Conservation (phyloP, 257 asterid species). For the Salvia rosmarinus region DNA sequence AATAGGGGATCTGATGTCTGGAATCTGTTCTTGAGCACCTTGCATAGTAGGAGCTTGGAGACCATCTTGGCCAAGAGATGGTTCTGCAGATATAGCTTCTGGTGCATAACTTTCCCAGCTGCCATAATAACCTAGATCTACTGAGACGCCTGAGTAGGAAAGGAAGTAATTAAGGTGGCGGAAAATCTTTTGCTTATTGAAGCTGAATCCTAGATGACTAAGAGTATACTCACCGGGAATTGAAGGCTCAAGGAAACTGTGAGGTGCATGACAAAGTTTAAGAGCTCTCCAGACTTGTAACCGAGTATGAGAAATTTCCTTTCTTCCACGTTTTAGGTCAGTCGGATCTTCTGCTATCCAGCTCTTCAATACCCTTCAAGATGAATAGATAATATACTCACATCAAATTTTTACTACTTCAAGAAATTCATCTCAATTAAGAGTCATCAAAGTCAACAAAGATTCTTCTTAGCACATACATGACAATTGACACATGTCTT, state of each 20-base stretch:
- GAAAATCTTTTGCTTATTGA: constrained; percentile 13
- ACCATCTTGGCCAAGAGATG: constrained; percentile 21
- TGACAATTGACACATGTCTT: neutral
- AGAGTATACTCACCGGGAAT: constrained; percentile 55
- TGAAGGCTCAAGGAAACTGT: constrained; percentile 63
- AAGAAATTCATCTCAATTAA: constrained; percentile 13
- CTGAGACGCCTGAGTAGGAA: constrained; percentile 49
- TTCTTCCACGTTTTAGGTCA: constrained; percentile 54
- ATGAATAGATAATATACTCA: constrained; percentile 2
- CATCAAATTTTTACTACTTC: constrained; percentile 14
- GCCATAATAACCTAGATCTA: constrained; percentile 37
- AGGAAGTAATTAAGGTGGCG: constrained; percentile 22
- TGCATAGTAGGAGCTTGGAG: constrained; percentile 30
- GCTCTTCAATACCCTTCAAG: constrained; percentile 50
- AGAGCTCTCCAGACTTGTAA: constrained; percentile 57
- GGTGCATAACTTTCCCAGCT: constrained; percentile 29
- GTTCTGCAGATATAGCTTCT: constrained; percentile 31
- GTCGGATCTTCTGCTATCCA: constrained; percentile 53
- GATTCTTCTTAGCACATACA: constrained; percentile 16
- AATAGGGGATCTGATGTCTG: constrained; percentile 33
- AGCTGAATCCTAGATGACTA: constrained; percentile 11
- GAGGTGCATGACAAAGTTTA: constrained; percentile 47
- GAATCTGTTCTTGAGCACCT: constrained; percentile 38
- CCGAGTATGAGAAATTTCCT: constrained; percentile 46
- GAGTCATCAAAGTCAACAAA: constrained; percentile 7